These are phyloP conservation scores for Vigna trinervia DNA, from an alignment of 306 rosid genomes.

Conservation along the genomic window DNA sequence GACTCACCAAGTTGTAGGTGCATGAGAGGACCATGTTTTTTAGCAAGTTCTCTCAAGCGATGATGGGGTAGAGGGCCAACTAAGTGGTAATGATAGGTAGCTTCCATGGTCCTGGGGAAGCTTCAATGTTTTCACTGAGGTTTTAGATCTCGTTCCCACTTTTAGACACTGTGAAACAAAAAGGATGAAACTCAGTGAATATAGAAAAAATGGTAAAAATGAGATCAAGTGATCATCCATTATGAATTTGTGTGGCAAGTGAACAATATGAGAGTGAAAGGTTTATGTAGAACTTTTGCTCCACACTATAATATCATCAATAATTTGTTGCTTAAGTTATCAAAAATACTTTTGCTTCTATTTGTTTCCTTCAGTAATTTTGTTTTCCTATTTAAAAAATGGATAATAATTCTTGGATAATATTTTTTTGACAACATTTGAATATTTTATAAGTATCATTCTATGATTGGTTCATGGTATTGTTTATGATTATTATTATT, in stretches of 20 bases:
- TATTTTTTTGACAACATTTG: no score
- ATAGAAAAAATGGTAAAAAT: background rate
- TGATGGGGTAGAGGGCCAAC: conserved; percentile 3
- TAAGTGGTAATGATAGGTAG: conserved; percentile 38
- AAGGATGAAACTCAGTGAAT: conserved; percentile 5
- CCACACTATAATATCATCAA: background rate
- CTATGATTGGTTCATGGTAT: no score
- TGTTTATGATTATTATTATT: no score
- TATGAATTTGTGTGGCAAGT: background rate
- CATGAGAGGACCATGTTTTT: conserved; percentile 47
- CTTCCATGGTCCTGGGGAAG: conserved; percentile 45
- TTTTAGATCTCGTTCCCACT: background rate
- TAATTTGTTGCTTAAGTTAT: no score
- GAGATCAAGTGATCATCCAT: conserved; percentile 25
- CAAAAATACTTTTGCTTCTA: no score
- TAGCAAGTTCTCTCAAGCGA: conserved; percentile 10
- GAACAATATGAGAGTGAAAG: background rate
- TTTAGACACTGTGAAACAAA: background rate
- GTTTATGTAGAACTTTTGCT: background rate
- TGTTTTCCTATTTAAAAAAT: no score
- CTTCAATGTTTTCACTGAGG: background rate
- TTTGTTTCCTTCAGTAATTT: no score
- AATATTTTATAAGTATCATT: no score
- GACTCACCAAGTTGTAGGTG: conserved; percentile 36
- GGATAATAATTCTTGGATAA: no score